These are phyloP conservation scores for Acacia confusa DNA, from an alignment of 306 rosid species.

Conservation along the genomic window DNA sequence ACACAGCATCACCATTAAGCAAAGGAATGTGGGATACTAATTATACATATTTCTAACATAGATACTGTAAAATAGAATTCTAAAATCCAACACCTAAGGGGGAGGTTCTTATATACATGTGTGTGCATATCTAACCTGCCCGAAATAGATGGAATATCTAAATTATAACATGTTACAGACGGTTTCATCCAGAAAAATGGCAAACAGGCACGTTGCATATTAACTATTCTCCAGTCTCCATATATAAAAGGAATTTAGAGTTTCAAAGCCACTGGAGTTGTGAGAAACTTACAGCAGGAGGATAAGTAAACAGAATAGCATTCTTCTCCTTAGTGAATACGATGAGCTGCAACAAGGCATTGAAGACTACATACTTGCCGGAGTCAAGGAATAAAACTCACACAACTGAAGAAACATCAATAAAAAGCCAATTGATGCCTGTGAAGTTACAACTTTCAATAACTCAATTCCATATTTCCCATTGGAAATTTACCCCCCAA, in stretches of 20 bases:
- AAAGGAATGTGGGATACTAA: not conserved
- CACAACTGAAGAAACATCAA: constrained; percentile 2
- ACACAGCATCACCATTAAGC: not conserved
- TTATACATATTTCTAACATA: constrained; percentile 5
- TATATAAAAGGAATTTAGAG: not conserved
- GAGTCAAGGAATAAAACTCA: constrained; percentile 58
- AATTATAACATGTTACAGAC: not conserved
- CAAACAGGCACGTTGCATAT: not conserved
- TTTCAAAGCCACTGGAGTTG: constrained; percentile 7
- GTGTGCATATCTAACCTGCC: not conserved
- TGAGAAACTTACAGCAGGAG: constrained; percentile 66
- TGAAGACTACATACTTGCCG: constrained; percentile 80
- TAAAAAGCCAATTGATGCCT: not conserved
- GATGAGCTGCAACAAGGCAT: constrained; percentile 80
- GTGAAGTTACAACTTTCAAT: not conserved
- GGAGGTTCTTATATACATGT: not conserved
- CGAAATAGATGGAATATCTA: not conserved
- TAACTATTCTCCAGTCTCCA: constrained; percentile 9
- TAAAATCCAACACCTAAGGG: constrained; percentile 15
- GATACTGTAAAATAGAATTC: not conserved
- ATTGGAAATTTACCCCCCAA: not conserved
- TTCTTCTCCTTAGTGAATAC: constrained; percentile 86
- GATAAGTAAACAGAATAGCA: constrained; percentile 84
- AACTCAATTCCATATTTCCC: not conserved
- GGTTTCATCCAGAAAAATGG: not conserved